Conservation (phyloP, 495 filamentous ascomycete species). For the Cladorrhinum samala region DNA sequence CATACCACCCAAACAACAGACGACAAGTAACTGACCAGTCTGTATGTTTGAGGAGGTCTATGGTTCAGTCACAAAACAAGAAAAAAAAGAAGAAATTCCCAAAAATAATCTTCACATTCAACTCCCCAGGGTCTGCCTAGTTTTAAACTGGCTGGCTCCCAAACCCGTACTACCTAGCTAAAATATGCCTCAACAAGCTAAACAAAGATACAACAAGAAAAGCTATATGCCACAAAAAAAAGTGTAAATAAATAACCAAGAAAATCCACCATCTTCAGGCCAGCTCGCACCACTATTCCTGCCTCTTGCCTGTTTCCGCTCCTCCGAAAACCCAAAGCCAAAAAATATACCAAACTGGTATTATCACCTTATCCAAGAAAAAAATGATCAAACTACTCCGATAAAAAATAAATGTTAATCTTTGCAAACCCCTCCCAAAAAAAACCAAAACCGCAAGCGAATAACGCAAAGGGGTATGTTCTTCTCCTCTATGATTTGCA, state of each 20-base stretch:
- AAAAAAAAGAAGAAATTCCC: neutral
- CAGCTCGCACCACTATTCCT: no score
- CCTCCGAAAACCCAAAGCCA: neutral
- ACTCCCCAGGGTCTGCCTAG: neutral
- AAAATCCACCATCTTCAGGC: no score
- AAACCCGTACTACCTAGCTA: neutral
- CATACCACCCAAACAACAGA: no score
- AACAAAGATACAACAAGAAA: neutral
- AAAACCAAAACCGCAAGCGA: neutral
- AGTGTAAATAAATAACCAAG: neutral
- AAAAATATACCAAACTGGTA: conserved; percentile 1
- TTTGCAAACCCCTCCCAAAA: neutral
- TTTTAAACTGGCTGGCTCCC: neutral
- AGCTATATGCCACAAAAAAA: neutral
- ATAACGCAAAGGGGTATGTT: neutral
- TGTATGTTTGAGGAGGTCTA: no score
- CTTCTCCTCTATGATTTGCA: neutral
- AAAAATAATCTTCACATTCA: neutral
- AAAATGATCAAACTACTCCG: no score
- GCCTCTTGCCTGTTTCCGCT: neutral
- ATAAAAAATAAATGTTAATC: neutral
- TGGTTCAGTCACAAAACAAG: no score
- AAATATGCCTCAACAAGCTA: neutral
- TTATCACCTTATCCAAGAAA: neutral
- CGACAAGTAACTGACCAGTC: no score